A percentile compares a stretch with the other conserved stretches of the same genome.
Evolutionary conservation across 305 asterid species (phyloP).

Genomic region (Fraxinus sp.): DNA sequence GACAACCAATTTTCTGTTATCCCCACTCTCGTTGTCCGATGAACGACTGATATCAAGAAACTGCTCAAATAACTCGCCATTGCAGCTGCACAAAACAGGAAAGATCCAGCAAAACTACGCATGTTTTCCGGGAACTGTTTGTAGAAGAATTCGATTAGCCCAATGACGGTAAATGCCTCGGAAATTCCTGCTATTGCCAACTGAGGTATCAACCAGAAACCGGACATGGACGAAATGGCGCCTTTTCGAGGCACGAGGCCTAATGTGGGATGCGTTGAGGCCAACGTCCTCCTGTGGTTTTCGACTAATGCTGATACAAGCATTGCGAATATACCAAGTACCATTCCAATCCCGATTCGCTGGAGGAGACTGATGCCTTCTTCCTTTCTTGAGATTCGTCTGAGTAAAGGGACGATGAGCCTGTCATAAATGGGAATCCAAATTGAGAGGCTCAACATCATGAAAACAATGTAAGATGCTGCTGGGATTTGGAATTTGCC

Average conservation of each 20-base stretch:
- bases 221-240: constrained; percentile 65
- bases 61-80: constrained; percentile 46
- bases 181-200: constrained; percentile 45
- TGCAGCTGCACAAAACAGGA: constrained; percentile 46
- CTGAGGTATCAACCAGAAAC: constrained; percentile 59
- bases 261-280: constrained; percentile 41
- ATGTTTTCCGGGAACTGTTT: constrained; percentile 67
- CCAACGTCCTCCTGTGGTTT: constrained; percentile 36
- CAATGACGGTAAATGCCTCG: constrained; percentile 47
- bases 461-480: constrained; percentile 43
- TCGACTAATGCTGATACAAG: constrained; percentile 43
- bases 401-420: constrained; percentile 39
- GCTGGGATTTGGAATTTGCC: constrained; percentile 44
- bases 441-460: constrained; percentile 47
- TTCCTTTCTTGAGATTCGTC: constrained; percentile 40
- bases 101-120: constrained; percentile 58
- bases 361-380: constrained; percentile 55
- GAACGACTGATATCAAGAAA: constrained; percentile 42
- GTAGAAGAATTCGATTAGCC: constrained; percentile 52
- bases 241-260: constrained; percentile 48
- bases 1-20: constrained; percentile 55
- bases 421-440: constrained; percentile 53
- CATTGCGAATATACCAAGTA: constrained; percentile 40
- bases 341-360: constrained; percentile 44
- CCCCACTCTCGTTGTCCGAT: constrained; percentile 39